These are phyloP conservation scores for Prunus armeniaca DNA, from an alignment of 306 rosid genomes.

Conservation along the genomic window DNA sequence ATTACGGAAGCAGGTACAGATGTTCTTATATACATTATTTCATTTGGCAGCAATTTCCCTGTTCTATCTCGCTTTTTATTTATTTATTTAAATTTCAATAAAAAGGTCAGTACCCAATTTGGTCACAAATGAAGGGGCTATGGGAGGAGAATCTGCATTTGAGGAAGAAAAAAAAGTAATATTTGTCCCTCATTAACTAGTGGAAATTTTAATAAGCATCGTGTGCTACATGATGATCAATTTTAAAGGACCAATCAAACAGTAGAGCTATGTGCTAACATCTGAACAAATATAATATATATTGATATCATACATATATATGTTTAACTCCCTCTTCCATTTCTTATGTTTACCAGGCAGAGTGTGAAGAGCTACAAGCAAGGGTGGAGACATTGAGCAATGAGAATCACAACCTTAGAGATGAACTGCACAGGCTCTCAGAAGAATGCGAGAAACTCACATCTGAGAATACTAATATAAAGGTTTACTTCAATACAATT, in stretches of 20 bases:
- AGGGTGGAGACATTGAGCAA: conserved; percentile 72
- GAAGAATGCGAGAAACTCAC: conserved; percentile 81
- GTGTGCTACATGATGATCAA: not conserved
- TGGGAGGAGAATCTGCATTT: not conserved
- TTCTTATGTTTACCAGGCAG: conserved; percentile 53
- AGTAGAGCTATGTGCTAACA: not conserved
- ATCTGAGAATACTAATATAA: conserved; percentile 74
- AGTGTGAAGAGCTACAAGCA: conserved; percentile 91
- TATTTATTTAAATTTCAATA: too few relatives aligned
- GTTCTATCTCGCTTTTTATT: not conserved
- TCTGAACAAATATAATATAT: not conserved
- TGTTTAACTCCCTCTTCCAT: conserved; percentile 2
- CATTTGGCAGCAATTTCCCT: not conserved
- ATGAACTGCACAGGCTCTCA: conserved; percentile 81
- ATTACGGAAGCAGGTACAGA: conserved; percentile 86
- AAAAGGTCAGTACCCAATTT: not conserved
- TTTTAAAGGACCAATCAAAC: not conserved
- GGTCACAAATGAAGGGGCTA: not conserved
- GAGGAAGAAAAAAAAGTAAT: not conserved
- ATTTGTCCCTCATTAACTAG: not conserved
- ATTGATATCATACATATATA: too few relatives aligned
- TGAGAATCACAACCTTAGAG: conserved; percentile 69
- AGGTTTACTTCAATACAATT: conserved; percentile 42
- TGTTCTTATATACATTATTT: not conserved
- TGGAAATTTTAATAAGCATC: not conserved